Conservation (phyloP, 139 green algal species). For the Chlorella sp. region DNA sequence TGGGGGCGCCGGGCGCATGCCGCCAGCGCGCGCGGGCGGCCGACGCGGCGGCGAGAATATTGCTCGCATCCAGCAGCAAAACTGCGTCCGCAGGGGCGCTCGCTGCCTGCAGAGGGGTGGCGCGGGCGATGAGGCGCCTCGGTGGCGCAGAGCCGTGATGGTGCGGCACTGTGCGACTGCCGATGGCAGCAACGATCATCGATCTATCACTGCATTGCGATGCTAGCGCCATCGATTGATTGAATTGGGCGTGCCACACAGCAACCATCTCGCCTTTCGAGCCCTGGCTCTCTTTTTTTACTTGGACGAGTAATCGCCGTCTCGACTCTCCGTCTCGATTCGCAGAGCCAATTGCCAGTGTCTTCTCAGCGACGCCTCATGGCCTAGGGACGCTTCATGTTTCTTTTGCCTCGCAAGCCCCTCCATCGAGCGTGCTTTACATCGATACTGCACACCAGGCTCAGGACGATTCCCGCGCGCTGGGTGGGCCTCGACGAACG, state of each 20-base stretch:
- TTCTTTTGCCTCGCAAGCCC: too few species aligned
- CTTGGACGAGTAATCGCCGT: neutral
- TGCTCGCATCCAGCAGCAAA: constrained; percentile 15
- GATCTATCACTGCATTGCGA: neutral
- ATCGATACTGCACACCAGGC: too few species aligned
- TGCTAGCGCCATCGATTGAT: neutral
- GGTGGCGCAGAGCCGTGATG: neutral
- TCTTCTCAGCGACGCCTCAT: neutral
- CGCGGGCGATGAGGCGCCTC: neutral
- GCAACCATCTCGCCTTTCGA: neutral
- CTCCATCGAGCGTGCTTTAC: too few species aligned
- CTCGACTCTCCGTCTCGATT: neutral
- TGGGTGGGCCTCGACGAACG: too few species aligned
- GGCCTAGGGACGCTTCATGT: too few species aligned
- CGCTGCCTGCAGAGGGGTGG: too few species aligned
- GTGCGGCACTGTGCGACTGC: neutral
- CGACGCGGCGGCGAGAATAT: constrained; percentile 2
- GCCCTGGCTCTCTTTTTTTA: neutral
- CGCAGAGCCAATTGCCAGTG: too few species aligned
- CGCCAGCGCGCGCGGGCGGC: neutral
- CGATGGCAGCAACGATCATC: neutral
- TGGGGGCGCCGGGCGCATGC: neutral
- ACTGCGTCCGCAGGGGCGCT: neutral
- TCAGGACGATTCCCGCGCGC: too few species aligned
- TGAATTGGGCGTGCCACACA: neutral